Evolutionary conservation across 441 rosid species (phyloP).

Genomic region (Gossypium davidsonii): DNA sequence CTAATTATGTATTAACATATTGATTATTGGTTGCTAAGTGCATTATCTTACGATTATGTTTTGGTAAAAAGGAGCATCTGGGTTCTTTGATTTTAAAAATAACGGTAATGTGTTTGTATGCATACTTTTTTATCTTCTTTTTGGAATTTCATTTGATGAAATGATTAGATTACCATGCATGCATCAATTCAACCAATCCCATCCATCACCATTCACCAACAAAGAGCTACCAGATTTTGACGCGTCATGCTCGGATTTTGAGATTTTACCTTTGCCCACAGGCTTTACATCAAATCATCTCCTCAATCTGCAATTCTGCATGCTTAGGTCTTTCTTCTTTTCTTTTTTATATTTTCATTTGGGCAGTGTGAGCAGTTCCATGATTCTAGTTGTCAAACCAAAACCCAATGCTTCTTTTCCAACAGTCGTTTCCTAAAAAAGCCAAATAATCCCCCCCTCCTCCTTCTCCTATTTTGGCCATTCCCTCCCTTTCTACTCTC

Average conservation of each 20-base stretch:
- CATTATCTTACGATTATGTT: no score
- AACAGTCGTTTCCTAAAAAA: background rate
- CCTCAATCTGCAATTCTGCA: conserved; percentile 28
- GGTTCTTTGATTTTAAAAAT: background rate
- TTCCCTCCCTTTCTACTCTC: background rate
- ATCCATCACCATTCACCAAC: conserved; percentile 19
- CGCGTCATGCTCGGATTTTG: conserved; percentile 37
- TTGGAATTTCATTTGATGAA: background rate
- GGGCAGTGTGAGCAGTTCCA: background rate
- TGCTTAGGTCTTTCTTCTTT: background rate
- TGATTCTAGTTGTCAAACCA: background rate
- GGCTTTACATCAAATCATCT: conserved; percentile 50
- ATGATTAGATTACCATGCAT: conserved; percentile 32
- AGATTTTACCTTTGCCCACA: conserved; percentile 9
- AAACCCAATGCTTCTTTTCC: background rate
- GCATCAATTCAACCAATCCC: conserved; percentile 49
- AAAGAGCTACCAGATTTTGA: conserved; percentile 14
- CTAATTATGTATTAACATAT: no score
- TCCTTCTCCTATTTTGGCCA: background rate
- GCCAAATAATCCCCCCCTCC: background rate
- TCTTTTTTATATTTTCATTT: background rate
- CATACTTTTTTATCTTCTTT: no score
- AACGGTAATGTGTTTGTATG: background rate
- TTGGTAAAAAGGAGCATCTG: background rate
- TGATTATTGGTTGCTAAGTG: no score